Percentiles rank a stretch among this genome's conserved stretches.
Conservation (phyloP, 805 yeast genomes). For the Wickerhamiella nectarea region DNA sequence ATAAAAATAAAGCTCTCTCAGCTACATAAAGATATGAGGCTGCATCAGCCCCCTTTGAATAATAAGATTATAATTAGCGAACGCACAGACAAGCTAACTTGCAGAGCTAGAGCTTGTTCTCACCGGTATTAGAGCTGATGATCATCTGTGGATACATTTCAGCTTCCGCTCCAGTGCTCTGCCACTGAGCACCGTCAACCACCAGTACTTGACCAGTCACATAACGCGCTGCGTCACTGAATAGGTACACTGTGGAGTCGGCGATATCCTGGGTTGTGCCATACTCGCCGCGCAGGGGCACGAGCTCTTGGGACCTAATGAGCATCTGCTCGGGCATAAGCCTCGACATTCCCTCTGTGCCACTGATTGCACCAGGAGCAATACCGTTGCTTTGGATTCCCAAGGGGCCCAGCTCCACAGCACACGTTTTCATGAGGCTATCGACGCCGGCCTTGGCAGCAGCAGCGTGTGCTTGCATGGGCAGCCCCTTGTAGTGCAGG, state of each 20-base stretch:
- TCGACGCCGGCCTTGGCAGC: slow-evolving; percentile 96
- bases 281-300: slow-evolving; percentile 35
- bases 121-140: slow-evolving; percentile 22
- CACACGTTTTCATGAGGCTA: slow-evolving; percentile 68
- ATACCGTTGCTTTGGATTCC: slow-evolving; percentile 74
- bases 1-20: background rate
- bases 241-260: slow-evolving; percentile 67
- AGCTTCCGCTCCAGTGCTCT: slow-evolving; percentile 20
- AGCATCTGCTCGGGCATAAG: slow-evolving; percentile 35
- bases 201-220: slow-evolving; percentile 65
- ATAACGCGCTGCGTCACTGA: slow-evolving; percentile 69
- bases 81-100: too few relatives aligned
- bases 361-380: slow-evolving; percentile 84
- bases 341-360: slow-evolving; percentile 74
- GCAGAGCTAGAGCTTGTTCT: slow-evolving; percentile 30
- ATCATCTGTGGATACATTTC: slow-evolving; percentile 35
- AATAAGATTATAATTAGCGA: too few relatives aligned
- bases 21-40: too few relatives aligned
- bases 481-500: slow-evolving; percentile 76
- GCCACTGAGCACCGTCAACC: slow-evolving; percentile 87
- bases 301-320: slow-evolving; percentile 31
- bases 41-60: too few relatives aligned
- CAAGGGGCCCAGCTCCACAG: slow-evolving; percentile 83
- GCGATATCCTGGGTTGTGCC: slow-evolving; percentile 75
- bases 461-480: slow-evolving; percentile 78